phyloP scores from a whole-genome alignment of 2,329 filamentous ascomycete genomes.

The Fusarium agapanthi region DNA sequence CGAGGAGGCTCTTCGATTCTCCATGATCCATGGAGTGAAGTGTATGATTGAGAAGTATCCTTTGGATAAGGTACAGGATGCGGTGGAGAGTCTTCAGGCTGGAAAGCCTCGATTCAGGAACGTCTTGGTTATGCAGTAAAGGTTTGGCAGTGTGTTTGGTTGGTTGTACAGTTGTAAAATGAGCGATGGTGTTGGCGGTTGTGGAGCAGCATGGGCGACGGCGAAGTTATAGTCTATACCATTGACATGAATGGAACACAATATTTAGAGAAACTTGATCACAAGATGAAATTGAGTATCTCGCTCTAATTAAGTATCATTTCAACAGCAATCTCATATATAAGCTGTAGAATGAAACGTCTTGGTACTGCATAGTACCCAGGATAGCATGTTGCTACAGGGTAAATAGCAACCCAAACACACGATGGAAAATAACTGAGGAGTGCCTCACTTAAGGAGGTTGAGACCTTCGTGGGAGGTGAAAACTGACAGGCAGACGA shows the following conservation, averaged over 20 bases:
- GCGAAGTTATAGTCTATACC: not conserved
- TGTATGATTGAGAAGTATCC: conserved; percentile 73
- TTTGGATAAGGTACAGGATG: conserved; percentile 59
- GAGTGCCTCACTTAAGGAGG: too few species aligned
- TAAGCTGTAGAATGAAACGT: not conserved
- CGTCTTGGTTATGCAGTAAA: conserved; percentile 47
- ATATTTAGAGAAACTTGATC: not conserved
- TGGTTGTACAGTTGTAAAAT: not conserved
- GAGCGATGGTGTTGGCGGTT: not conserved
- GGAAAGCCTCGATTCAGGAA: conserved; percentile 57
- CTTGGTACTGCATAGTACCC: not conserved
- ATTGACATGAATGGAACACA: not conserved
- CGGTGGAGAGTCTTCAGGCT: conserved; percentile 52
- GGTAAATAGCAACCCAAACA: not conserved
- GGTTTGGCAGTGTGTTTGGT: not conserved
- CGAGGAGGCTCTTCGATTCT: conserved; percentile 73
- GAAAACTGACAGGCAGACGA: too few species aligned
- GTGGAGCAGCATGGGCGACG: not conserved
- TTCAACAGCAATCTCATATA: not conserved
- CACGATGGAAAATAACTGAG: too few species aligned
- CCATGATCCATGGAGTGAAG: conserved; percentile 67
- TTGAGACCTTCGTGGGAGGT: too few species aligned
- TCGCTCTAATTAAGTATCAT: accelerated
- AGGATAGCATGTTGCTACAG: not conserved
- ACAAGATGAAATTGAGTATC: not conserved